Percentiles rank a stretch among this genome's conserved stretches.
These are phyloP conservation scores for Cicer yamashitae DNA, from an alignment of 306 rosid species.

Conservation along the genomic window DNA sequence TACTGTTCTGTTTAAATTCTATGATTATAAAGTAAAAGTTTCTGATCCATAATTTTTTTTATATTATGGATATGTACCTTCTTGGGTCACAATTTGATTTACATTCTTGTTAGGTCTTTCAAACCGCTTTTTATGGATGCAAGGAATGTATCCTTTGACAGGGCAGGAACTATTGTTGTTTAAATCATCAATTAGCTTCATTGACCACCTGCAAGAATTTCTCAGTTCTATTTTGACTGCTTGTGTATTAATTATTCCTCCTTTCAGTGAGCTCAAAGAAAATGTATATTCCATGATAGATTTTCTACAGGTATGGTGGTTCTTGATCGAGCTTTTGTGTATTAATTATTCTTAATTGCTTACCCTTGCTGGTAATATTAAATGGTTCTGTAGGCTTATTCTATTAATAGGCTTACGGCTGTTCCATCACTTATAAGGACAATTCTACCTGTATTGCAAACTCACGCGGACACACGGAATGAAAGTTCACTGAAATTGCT, in stretches of 20 bases:
- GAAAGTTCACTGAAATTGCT: slow-evolving; percentile 67
- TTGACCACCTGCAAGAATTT: slow-evolving; percentile 94
- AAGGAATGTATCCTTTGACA: slow-evolving; percentile 67
- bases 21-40: neutral
- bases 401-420: slow-evolving; percentile 66
- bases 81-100: slow-evolving; percentile 29
- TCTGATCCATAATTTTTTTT: neutral
- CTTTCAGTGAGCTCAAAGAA: slow-evolving; percentile 59
- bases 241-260: slow-evolving; percentile 82
- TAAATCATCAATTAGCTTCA: slow-evolving; percentile 83
- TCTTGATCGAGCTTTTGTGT: slow-evolving; percentile 16
- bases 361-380: slow-evolving; percentile 26
- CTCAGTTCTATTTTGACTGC: slow-evolving; percentile 74
- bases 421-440: slow-evolving; percentile 87
- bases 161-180: slow-evolving; percentile 73
- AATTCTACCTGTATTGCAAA: slow-evolving; percentile 72
- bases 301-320: slow-evolving; percentile 67
- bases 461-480: slow-evolving; percentile 37
- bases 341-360: slow-evolving; percentile 36
- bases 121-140: slow-evolving; percentile 91
- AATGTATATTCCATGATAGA: slow-evolving; percentile 63
- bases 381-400: slow-evolving; percentile 70
- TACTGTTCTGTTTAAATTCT: slow-evolving; percentile 10
- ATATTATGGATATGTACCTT: neutral
- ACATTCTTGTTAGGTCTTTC: slow-evolving; percentile 65